phyloP scores from a whole-genome alignment of 768 basidiomycete genomes.

The Guyanaporus albipodus region DNA sequence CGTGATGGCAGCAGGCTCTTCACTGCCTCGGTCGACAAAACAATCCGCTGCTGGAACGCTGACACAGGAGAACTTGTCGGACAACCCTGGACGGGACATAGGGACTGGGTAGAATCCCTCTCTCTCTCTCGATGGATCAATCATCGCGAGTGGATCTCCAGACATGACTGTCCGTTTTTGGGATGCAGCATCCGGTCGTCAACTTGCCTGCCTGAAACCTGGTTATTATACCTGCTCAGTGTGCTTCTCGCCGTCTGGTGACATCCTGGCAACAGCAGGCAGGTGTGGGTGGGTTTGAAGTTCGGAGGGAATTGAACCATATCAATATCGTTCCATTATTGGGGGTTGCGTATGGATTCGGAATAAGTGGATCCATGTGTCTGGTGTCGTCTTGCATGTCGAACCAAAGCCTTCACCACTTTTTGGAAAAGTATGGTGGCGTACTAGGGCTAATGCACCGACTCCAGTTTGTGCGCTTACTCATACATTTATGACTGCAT shows the following conservation, averaged over 20 bases:
- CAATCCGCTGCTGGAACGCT: conserved; percentile 13
- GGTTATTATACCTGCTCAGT: not conserved
- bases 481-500: too few relatives aligned
- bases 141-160: not conserved
- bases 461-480: not conserved
- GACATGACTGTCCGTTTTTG: not conserved
- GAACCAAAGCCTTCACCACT: not conserved
- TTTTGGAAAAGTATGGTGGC: not conserved
- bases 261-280: not conserved
- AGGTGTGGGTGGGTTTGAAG: conserved; percentile 15
- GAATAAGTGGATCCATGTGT: not conserved
- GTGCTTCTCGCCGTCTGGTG: conserved; percentile 5
- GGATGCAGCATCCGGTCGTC: not conserved
- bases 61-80: not conserved
- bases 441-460: not conserved
- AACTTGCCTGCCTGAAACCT: not conserved
- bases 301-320: conserved; percentile 8
- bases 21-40: not conserved
- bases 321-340: conserved; percentile 8
- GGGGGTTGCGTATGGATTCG: not conserved
- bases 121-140: not conserved
- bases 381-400: not conserved
- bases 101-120: not conserved
- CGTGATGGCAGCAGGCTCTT: conserved; percentile 5
- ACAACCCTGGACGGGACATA: not conserved